Conservation (phyloP, 1,284 basidiomycete genomes). For the Cryptococcus maquisensis region DNA sequence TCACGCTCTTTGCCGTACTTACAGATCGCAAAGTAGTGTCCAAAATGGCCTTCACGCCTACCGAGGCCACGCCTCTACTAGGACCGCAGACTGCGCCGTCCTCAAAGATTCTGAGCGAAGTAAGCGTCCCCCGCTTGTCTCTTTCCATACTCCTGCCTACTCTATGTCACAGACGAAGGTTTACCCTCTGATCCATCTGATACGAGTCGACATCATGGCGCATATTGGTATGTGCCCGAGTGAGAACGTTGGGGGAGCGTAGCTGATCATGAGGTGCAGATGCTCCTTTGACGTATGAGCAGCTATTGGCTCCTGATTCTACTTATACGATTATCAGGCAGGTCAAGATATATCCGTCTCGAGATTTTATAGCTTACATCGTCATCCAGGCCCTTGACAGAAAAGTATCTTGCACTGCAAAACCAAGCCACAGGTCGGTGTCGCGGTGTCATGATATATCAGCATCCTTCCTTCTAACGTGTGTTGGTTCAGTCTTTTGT, state of each 20-base stretch:
- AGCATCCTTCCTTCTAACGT: background rate
- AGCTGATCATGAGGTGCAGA: constrained; percentile 50
- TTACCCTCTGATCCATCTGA: constrained; percentile 49
- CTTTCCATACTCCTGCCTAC: background rate
- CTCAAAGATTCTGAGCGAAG: constrained; percentile 32
- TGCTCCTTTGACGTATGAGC: constrained; percentile 68
- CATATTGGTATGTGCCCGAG: constrained; percentile 42
- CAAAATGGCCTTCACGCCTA: constrained; percentile 50
- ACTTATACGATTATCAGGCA: constrained; percentile 72
- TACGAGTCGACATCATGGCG: constrained; percentile 46
- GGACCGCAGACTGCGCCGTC: constrained; percentile 19
- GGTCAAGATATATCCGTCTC: constrained; percentile 4
- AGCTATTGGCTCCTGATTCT: constrained; percentile 75
- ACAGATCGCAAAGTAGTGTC: background rate
- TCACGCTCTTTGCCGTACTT: too few relatives aligned
- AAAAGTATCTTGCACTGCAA: constrained; percentile 43
- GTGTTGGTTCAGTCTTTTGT: constrained; percentile 64
- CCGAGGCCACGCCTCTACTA: constrained; percentile 34
- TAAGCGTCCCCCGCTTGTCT: constrained; percentile 11
- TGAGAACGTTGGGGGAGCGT: background rate
- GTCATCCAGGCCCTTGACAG: constrained; percentile 38
- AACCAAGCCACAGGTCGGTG: constrained; percentile 45
- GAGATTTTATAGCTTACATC: background rate
- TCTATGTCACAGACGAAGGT: constrained; percentile 33
- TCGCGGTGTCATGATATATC: background rate